Percentiles rank a stretch among this genome's conserved stretches.
Evolutionary conservation across 1,139 yeast species (phyloP).

Genomic region (Zygoascus sp.): DNA sequence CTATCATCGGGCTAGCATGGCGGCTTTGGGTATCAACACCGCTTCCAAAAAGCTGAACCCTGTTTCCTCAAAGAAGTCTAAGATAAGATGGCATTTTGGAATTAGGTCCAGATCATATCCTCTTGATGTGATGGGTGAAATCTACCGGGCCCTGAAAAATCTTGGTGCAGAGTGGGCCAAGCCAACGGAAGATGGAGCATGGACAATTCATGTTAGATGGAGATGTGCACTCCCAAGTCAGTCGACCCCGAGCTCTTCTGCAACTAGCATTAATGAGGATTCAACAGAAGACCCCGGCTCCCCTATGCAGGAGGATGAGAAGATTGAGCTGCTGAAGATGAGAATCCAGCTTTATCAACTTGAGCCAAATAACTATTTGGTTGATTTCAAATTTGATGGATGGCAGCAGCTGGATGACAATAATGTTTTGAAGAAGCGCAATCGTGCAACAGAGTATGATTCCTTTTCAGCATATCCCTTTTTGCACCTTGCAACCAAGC

Average conservation of each 20-base stretch:
- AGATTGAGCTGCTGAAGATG: slow-evolving; percentile 91
- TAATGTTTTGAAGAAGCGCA: slow-evolving; percentile 39
- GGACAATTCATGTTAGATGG: slow-evolving; percentile 98
- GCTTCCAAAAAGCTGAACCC: slow-evolving; percentile 60
- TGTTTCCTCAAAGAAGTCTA: slow-evolving; percentile 74
- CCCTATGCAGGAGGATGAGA: slow-evolving; percentile 23
- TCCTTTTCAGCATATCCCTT: slow-evolving; percentile 94
- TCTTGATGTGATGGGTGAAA: slow-evolving; percentile 97
- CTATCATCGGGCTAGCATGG: slow-evolving; percentile 92
- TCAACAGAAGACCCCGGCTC: slow-evolving; percentile 10
- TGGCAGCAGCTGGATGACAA: slow-evolving; percentile 55
- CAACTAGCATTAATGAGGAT: slow-evolving; percentile 13
- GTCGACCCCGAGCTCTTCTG: slow-evolving; percentile 18
- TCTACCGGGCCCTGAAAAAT: slow-evolving; percentile 86
- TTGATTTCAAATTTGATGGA: slow-evolving; percentile 96
- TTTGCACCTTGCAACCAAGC: slow-evolving; percentile 81
- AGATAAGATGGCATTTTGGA: slow-evolving; percentile 98
- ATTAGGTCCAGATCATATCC: slow-evolving; percentile 95
- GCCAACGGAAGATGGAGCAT: slow-evolving; percentile 79
- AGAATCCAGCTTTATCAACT: slow-evolving; percentile 92
- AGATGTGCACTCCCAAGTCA: slow-evolving; percentile 54
- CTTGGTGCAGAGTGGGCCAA: slow-evolving; percentile 97
- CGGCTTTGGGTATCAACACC: slow-evolving; percentile 36
- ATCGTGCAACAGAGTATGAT: slow-evolving; percentile 37
- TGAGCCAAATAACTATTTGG: slow-evolving; percentile 92